Percentiles rank a stretch among this genome's conserved stretches.
Conservation (phyloP, 2,329 filamentous ascomycete genomes). For the Delphinella strobiligena region DNA sequence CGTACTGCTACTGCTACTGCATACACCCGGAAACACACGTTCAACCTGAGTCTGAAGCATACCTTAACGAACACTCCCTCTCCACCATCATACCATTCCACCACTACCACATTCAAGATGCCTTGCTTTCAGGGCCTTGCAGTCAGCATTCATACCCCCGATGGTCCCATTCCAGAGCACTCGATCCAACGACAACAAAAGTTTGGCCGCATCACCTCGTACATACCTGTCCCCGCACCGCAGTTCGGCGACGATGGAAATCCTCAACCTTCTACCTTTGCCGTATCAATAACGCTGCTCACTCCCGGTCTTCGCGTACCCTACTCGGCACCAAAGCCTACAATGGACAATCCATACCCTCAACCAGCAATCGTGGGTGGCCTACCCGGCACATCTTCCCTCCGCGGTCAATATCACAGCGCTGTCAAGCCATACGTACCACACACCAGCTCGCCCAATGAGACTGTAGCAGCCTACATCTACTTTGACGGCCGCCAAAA, state of each 20-base stretch:
- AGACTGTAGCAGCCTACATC: slow-evolving; percentile 96
- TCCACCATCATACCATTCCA: not conserved
- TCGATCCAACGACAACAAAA: slow-evolving; percentile 90
- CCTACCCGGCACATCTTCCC: slow-evolving; percentile 42
- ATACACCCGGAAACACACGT: no score
- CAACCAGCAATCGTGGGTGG: slow-evolving; percentile 71
- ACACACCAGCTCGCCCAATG: slow-evolving; percentile 83
- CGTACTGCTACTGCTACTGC: no score
- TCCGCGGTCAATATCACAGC: slow-evolving; percentile 41
- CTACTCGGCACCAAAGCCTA: slow-evolving; percentile 79
- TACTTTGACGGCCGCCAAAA: slow-evolving; percentile 95
- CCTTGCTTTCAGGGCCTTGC: slow-evolving; percentile 99
- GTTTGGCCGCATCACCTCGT: slow-evolving; percentile 85
- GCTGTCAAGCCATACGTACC: slow-evolving; percentile 76
- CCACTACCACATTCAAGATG: slow-evolving; percentile 40
- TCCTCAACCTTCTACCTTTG: slow-evolving; percentile 89
- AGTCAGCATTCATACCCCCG: slow-evolving; percentile 82
- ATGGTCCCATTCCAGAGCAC: slow-evolving; percentile 75
- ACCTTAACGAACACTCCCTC: not conserved
- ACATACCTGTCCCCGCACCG: slow-evolving; percentile 88
- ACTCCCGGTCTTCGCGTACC: slow-evolving; percentile 81
- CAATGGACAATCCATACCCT: slow-evolving; percentile 63
- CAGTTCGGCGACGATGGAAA: slow-evolving; percentile 61
- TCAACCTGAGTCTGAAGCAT: no score
- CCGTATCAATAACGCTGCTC: slow-evolving; percentile 92